These are phyloP conservation scores for Mytilinidion resinicola DNA, from an alignment of 495 filamentous ascomycete genomes.

Conservation along the genomic window DNA sequence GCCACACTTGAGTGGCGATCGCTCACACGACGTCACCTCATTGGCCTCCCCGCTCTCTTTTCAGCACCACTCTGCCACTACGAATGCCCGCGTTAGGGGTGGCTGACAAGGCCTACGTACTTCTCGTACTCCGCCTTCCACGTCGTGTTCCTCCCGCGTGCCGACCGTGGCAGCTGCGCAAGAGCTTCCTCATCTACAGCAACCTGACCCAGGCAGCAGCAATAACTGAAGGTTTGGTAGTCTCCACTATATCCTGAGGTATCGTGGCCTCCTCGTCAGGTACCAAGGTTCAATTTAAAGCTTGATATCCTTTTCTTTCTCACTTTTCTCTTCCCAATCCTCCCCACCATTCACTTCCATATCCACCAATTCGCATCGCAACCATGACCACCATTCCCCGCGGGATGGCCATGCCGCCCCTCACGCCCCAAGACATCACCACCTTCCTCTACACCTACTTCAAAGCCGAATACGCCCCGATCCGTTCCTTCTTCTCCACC, in stretches of 20 bases:
- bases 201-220: slow-evolving; percentile 16
- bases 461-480: slow-evolving; percentile 25
- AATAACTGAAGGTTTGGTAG: neutral
- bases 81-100: neutral
- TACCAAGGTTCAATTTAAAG: neutral
- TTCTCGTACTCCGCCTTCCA: neutral
- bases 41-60: too few relatives aligned
- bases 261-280: neutral
- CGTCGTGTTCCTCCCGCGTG: neutral
- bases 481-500: slow-evolving; percentile 23
- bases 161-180: neutral
- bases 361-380: too few relatives aligned
- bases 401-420: slow-evolving; percentile 23
- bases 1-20: too few relatives aligned
- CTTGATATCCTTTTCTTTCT: neutral
- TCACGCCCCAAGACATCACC: slow-evolving; percentile 17
- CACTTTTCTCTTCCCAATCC: neutral
- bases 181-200: neutral
- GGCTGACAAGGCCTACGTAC: slow-evolving; percentile 3
- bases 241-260: neutral
- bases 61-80: too few relatives aligned
- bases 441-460: slow-evolving; percentile 27
- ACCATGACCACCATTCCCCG: slow-evolving; percentile 21
- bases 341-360: neutral
- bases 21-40: too few relatives aligned